Base-by-base conservation (phyloP, 1,139 yeast genomes). In the Magnusiomyces starmeri region DNA sequence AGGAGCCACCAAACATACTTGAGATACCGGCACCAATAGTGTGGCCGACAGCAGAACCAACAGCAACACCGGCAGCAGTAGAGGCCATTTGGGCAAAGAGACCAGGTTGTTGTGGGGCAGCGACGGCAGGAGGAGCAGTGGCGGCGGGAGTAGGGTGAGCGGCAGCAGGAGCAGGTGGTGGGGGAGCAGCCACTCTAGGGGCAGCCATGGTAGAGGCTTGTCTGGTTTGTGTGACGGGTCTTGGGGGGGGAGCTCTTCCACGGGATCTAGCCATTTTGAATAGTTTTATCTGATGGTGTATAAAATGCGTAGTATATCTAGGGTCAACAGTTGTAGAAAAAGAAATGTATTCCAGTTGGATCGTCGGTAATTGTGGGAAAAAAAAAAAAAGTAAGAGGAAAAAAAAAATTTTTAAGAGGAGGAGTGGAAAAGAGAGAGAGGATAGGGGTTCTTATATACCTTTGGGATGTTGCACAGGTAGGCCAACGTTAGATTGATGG, bases 21-120 rank as follows among this genome's bases (percentile, higher is more conserved):
- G 95, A 82, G 62, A 92, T 75, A 64, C 97, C 97, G 55, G 95
- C 95, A 72, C 97, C 97, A 57, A 92, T 63, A 49, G 97, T 88
- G 76, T 92, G 98, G 56, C 98, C 98, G 56, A 90, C 82, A 58
- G 97, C 83, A 53, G 96, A 86, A 65, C 98, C 98, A 54, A 92
- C 97, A 50, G 97, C 98, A 39, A 92, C 98, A 80, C 98, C 98
- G 51, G 97, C 98, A 56, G 98, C 98, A 52, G 98, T 92, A 45
- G 95, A 78, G 32, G 97, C 97, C 97, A 92, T 92, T 73, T 92
- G 96, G 56, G 94, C 86, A 66, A 92, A 90, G 68, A 92, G 67
- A 62, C 97, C 97, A 50, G 98, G 97, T 68, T 81, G 86, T 67
- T 74, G 78, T 51, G 77, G 75, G 55, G 72, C 78, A 50, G 74